Conservation (phyloP, 371 early-diverging fungal genomes). For the Caulochytrium protostelioides region DNA sequence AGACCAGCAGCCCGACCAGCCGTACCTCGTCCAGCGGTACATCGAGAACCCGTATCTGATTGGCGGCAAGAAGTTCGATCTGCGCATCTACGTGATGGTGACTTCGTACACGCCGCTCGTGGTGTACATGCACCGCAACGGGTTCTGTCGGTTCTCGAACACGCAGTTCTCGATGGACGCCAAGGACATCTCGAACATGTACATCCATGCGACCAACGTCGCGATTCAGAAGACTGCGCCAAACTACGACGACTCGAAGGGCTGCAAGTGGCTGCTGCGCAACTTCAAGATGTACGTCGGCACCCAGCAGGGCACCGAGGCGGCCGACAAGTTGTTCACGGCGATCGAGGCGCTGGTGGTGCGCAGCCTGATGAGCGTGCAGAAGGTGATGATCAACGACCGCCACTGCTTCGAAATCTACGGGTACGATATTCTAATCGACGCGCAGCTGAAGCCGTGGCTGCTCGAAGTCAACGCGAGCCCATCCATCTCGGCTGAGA, state of each 20-base stretch:
- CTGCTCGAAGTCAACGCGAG: constrained; percentile 34
- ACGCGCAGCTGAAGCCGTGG: constrained; percentile 33
- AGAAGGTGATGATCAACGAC: constrained; percentile 37
- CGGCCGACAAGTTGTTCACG: constrained; percentile 20
- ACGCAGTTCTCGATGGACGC: constrained; percentile 28
- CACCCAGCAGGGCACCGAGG: constrained; percentile 17
- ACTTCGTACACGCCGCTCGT: constrained; percentile 31
- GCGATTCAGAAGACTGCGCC: constrained; percentile 36
- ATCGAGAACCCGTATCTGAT: constrained; percentile 34
- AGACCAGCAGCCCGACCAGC: constrained; percentile 26
- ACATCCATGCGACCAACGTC: constrained; percentile 38
- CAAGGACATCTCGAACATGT: constrained; percentile 34
- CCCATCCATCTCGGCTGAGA: constrained; percentile 31
- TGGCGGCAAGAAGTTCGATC: constrained; percentile 38
- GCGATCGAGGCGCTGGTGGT: constrained; percentile 35
- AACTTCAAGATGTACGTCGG: constrained; percentile 22
- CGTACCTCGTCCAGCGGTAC: constrained; percentile 36
- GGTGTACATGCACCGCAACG: constrained; percentile 32
- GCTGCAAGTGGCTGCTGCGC: constrained; percentile 37
- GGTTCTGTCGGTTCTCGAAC: constrained; percentile 34
- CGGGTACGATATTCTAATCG: constrained; percentile 36
- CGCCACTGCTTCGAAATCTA: constrained; percentile 38
- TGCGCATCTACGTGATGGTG: constrained; percentile 28
- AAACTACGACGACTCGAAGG: constrained; percentile 24
- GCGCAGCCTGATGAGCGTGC: constrained; percentile 25